Conservation (phyloP, 2,329 filamentous ascomycete species). For the Paramyrothecium roridum region DNA sequence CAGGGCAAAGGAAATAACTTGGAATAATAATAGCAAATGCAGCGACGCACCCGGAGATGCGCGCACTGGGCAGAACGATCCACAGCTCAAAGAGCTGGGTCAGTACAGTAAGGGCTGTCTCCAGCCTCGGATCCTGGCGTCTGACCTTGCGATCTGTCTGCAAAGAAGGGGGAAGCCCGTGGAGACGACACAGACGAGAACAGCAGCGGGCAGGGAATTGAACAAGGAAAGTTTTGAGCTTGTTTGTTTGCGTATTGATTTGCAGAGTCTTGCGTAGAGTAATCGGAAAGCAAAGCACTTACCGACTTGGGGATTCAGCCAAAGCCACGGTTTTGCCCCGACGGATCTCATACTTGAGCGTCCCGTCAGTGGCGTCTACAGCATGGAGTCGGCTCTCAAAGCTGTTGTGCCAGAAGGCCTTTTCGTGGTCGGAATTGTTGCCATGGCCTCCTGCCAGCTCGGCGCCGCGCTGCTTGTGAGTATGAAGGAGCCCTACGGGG, state of each 20-base stretch:
- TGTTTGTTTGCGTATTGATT: not conserved
- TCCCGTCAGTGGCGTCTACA: constrained; percentile 21
- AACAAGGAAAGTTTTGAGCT: too few relatives aligned
- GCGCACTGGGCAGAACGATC: too few relatives aligned
- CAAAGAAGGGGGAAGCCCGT: too few relatives aligned
- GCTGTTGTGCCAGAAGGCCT: constrained; percentile 5
- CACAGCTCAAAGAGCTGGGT: too few relatives aligned
- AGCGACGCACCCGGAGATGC: too few relatives aligned
- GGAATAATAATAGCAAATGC: too few relatives aligned
- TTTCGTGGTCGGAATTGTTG: constrained; percentile 4
- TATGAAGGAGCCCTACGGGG: not conserved
- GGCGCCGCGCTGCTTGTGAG: not conserved
- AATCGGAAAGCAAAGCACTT: not conserved
- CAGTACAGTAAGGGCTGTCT: too few relatives aligned
- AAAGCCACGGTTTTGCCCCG: constrained; percentile 28
- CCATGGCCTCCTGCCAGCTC: not conserved
- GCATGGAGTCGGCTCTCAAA: constrained; percentile 23
- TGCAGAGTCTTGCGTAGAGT: not conserved
- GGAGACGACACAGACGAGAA: too few relatives aligned
- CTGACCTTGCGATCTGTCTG: too few relatives aligned
- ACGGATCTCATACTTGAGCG: constrained; percentile 25
- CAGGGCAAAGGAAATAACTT: too few relatives aligned
- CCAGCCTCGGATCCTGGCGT: too few relatives aligned
- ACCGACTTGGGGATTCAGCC: not conserved
- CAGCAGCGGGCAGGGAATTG: too few relatives aligned